Conservation (phyloP, 2,329 filamentous ascomycete species). For the Diaporthe longicolla region DNA sequence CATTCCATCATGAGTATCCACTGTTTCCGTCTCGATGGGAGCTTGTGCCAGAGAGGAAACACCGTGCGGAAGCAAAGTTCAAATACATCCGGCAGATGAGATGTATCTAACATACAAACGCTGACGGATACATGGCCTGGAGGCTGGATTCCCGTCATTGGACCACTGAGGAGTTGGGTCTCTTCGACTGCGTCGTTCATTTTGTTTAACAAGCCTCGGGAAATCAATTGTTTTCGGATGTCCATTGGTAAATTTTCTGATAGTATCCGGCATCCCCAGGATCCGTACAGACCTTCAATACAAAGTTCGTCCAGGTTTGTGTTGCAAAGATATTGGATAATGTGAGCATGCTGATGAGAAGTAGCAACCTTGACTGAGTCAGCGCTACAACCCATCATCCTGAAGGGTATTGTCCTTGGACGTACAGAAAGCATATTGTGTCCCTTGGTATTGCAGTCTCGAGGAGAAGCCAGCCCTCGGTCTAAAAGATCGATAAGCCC, state of each 20-base stretch:
- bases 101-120: background rate
- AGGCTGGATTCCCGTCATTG: too few species aligned
- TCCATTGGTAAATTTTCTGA: background rate
- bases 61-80: background rate
- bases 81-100: background rate
- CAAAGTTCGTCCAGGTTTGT: background rate
- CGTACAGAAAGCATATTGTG: background rate
- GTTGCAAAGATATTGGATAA: background rate
- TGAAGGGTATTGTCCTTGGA: background rate
- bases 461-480: constrained; percentile 7
- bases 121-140: background rate
- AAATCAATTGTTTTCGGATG: background rate
- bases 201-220: background rate
- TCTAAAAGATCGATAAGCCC: constrained; percentile 14
- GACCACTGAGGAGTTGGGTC: background rate
- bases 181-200: background rate
- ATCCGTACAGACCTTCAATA: too few species aligned
- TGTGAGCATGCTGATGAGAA: accelerated
- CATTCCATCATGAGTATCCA: background rate
- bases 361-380: background rate
- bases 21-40: background rate
- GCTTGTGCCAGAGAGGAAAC: background rate
- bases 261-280: too few species aligned
- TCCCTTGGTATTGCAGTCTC: background rate
- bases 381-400: background rate